Conservation (phyloP, 345 rosid species). For the Ceriops tagal region DNA sequence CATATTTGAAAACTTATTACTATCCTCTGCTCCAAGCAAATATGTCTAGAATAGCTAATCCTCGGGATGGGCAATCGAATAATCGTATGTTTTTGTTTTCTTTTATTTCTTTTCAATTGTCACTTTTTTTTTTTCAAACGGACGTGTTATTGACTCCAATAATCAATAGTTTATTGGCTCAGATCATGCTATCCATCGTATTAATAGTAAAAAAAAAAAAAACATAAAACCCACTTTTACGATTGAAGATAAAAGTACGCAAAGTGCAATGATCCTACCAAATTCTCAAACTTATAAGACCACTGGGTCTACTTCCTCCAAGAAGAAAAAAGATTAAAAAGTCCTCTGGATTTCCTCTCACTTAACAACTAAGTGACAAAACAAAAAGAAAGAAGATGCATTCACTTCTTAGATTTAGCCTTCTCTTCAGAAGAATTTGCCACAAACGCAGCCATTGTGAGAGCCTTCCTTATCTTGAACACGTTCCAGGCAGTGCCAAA, state of each 20-base stretch:
- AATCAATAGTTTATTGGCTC: no score
- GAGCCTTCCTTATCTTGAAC: conserved; percentile 81
- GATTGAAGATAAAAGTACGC: not conserved
- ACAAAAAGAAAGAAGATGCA: not conserved
- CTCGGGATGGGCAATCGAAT: no score
- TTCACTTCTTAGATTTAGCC: conserved; percentile 37
- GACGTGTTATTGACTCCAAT: no score
- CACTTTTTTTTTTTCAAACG: no score
- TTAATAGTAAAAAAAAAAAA: no score
- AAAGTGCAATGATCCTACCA: not conserved
- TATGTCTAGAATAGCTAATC: no score
- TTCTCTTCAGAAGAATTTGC: conserved; percentile 40
- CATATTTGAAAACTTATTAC: no score
- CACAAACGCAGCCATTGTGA: conserved; percentile 64
- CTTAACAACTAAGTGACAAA: not conserved
- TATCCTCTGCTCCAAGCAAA: no score
- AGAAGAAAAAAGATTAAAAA: not conserved
- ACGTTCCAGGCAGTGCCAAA: conserved; percentile 93
- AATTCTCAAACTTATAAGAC: not conserved
- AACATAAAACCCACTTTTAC: no score
- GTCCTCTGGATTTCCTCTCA: not conserved
- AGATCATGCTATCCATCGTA: no score
- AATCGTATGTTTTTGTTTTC: no score
- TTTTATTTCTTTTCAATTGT: no score
- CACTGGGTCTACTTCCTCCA: not conserved